Evolutionary conservation across 2,329 filamentous ascomycete genomes (phyloP), one percentile per base, ranked within the genome.

Genomic region (Bipolaris bicolor): DNA sequence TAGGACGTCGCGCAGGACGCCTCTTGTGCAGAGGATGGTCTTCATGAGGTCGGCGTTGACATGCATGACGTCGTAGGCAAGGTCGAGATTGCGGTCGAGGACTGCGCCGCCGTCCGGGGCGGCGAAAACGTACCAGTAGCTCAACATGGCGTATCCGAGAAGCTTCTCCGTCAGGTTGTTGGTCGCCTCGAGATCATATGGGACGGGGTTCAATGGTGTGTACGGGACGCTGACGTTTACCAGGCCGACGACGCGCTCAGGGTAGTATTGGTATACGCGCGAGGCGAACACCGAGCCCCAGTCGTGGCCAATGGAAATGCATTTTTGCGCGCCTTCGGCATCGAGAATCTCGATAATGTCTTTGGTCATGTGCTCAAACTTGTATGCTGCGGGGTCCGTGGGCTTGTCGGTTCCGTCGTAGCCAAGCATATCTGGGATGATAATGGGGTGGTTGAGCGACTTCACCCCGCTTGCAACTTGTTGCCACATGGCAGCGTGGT

Each of bases 51-150:
- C 55, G 0, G 63, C 68, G 0, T 71, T 66, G 11, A 73, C 71
- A 55, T 80, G 77, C 36, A 74, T 57, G 3, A 62, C 69, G 26
- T 67, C 52, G 58, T 74, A 81, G 5, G 76, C 49, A 15, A 74
- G 74, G 26, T 80, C 79, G 0, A 78, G 57, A 52, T 81, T 74
- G 26, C 62, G 55, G 6, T 72, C 67, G 29, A 83, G 65, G n/a
- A 82, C 40, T 1, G 64, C 63, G 1, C 73, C 62, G 1, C 75
- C 78, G 36, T 82, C 79, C 0, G 74, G 65, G 0, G 76, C 69
- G 0, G 70, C 72, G 63, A 83, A 79, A 29, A 83, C 74, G 49
- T 80, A 64, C 80, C 80, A 83, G 71, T 84, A 84, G 20, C 73
- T 68, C 40, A 72, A 76, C 1, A 69, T 29, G 2, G 75, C 69